Base-by-base conservation (phyloP, 208 protist species). In the Leishmania gerbilli region DNA sequence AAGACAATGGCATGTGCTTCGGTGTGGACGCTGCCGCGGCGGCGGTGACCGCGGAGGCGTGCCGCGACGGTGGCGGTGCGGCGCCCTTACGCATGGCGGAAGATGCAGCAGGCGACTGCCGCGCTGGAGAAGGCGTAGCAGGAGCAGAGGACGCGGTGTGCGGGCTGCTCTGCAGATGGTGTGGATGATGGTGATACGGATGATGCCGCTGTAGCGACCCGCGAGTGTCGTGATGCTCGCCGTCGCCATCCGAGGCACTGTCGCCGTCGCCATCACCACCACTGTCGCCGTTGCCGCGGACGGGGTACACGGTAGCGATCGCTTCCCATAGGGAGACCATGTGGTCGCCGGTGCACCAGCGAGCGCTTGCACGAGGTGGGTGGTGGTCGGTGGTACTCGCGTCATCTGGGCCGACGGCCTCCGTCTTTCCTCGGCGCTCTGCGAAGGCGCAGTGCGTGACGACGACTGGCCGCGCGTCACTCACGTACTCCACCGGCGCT, bases 401-500 rank as follows among this genome's bases (percentile, higher is more conserved):
- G 24, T 34, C 37, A 71, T 27, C 42, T 24, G 42, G n/a, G 37
- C 21, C 34, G 45, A 67, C 60, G 27, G 7, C 55, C 56, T 49
- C 49, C 49, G 49, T 34, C 24, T 69, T 37, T 31, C 34, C 42
- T 42, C 58, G 56, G 17, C 74, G 2, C 40, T 58, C 76, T 47
- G 80, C 80, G 40, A 81, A 85, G 40, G 31, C 45, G 21, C 74
- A 62, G 8, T 62, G 82, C 19, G 79, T 82, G 24, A 86, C 72
- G 24, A 47, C 37, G 24, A 79, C 67, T 7, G 67, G 53, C 8
- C 45, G 67, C 7, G 34, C 68, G 15, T 74, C 82, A 56, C 47
- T 72, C 47, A 95, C 83, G 79, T 84, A 89, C 77, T 92, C 89
- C 40, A 91, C 87, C 21, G 88, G 75, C 1, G 84, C 79, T 15